phyloP scores from a whole-genome alignment of 2,329 filamentous ascomycete genomes.

The Ophiostoma sp. region DNA sequence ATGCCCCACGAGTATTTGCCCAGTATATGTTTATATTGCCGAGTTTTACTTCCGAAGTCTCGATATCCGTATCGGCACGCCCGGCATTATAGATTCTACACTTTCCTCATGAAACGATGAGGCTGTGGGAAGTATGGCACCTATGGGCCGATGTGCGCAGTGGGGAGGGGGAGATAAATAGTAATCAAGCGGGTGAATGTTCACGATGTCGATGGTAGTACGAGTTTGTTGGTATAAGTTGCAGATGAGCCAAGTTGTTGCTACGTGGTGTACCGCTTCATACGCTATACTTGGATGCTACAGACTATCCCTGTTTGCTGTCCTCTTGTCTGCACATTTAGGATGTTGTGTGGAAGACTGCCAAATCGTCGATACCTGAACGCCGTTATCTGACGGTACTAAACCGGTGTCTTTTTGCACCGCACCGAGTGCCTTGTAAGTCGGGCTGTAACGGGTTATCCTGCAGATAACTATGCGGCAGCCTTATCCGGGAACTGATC shows the following conservation, averaged over 20 bases:
- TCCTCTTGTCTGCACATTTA: too few relatives aligned
- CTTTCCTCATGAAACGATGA: neutral
- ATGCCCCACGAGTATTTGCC: neutral
- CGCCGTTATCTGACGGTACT: neutral
- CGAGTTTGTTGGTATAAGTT: neutral
- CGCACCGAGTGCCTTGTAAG: neutral
- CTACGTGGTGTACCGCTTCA: neutral
- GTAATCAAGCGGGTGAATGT: neutral
- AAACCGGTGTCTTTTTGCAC: neutral
- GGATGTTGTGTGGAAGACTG: neutral
- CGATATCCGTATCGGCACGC: neutral
- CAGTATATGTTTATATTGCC: neutral
- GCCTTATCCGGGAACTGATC: neutral
- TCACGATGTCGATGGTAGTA: neutral
- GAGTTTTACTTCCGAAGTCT: neutral
- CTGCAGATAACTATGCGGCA: neutral
- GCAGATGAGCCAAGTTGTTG: neutral
- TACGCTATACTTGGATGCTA: too few relatives aligned
- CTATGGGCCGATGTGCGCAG: neutral
- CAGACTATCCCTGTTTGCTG: neutral
- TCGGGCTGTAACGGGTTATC: neutral
- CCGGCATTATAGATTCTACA: neutral
- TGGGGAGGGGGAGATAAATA: neutral
- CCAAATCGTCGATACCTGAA: neutral
- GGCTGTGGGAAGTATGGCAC: neutral